phyloP scores from a whole-genome alignment of 768 basidiomycete species.

The Trametes cinnabarina region DNA sequence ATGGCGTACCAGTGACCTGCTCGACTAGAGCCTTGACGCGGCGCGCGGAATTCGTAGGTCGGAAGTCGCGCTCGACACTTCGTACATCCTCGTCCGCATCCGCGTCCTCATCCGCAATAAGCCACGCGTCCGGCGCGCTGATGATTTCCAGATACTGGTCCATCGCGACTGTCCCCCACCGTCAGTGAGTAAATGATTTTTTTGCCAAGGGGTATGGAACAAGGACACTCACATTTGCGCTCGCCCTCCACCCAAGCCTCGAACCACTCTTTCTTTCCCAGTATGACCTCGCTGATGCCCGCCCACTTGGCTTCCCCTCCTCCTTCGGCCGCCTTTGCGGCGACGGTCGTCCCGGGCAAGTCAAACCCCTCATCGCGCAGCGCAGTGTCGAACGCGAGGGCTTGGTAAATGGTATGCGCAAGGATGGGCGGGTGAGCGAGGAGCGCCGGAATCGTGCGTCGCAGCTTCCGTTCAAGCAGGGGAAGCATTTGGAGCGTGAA shows the following conservation, averaged over 20 bases:
- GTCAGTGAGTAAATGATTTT: neutral
- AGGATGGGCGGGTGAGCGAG: constrained; percentile 79
- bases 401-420: constrained; percentile 94
- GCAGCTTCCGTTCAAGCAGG: constrained; percentile 71
- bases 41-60: constrained; percentile 81
- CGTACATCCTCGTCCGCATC: constrained; percentile 41
- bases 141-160: constrained; percentile 86
- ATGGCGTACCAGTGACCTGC: constrained; percentile 87
- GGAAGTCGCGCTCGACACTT: constrained; percentile 40
- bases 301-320: constrained; percentile 47
- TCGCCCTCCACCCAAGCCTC: constrained; percentile 88
- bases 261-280: constrained; percentile 88
- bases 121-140: constrained; percentile 80
- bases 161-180: constrained; percentile 64
- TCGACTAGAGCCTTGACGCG: constrained; percentile 83
- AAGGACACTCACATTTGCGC: constrained; percentile 65
- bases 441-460: constrained; percentile 68
- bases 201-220: neutral
- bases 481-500: constrained; percentile 80
- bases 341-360: constrained; percentile 50
- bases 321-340: constrained; percentile 18
- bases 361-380: constrained; percentile 73
- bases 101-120: constrained; percentile 64
- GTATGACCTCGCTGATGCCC: constrained; percentile 78
- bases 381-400: constrained; percentile 81